These are phyloP conservation scores for Ogataea polymorpha DNA, from an alignment of 805 yeast species.

Conservation along the genomic window DNA sequence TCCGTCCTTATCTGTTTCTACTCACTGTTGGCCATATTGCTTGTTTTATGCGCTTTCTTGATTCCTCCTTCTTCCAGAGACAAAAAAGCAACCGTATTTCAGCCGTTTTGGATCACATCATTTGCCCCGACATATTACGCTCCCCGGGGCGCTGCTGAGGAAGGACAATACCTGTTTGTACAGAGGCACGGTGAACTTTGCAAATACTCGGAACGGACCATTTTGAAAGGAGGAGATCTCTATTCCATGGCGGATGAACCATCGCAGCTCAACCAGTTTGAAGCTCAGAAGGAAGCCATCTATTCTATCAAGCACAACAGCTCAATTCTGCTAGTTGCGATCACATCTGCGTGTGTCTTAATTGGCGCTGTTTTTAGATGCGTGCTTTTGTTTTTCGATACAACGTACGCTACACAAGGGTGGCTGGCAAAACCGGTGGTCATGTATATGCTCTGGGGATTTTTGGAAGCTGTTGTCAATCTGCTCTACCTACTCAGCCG, in stretches of 20 bases:
- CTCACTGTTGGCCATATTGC: constrained; percentile 48
- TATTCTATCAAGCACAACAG: constrained; percentile 44
- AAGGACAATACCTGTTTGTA: constrained; percentile 25
- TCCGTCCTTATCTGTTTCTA: constrained; percentile 46
- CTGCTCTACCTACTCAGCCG: constrained; percentile 58
- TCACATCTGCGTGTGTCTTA: constrained; percentile 48
- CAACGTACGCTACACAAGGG: constrained; percentile 31
- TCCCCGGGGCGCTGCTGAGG: constrained; percentile 45
- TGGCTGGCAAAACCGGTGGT: constrained; percentile 53
- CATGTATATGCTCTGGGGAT: constrained; percentile 70
- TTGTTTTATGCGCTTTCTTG: constrained; percentile 50
- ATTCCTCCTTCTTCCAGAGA: constrained; percentile 53
- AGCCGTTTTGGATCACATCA: constrained; percentile 77
- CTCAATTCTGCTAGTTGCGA: constrained; percentile 44
- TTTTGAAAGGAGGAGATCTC: constrained; percentile 26
- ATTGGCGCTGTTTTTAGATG: constrained; percentile 50
- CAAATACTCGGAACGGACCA: constrained; percentile 25
- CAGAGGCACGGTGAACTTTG: constrained; percentile 16
- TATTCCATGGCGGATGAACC: constrained; percentile 13
- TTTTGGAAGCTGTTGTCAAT: constrained; percentile 57
- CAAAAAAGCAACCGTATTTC: constrained; percentile 50
- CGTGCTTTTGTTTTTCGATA: constrained; percentile 42
- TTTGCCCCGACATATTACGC: constrained; percentile 60
- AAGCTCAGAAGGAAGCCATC: constrained; percentile 19
- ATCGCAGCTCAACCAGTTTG: constrained; percentile 23